Evolutionary conservation across 371 early-diverging fungal genomes (phyloP).

Genomic region (Lichtheimia ornata): DNA sequence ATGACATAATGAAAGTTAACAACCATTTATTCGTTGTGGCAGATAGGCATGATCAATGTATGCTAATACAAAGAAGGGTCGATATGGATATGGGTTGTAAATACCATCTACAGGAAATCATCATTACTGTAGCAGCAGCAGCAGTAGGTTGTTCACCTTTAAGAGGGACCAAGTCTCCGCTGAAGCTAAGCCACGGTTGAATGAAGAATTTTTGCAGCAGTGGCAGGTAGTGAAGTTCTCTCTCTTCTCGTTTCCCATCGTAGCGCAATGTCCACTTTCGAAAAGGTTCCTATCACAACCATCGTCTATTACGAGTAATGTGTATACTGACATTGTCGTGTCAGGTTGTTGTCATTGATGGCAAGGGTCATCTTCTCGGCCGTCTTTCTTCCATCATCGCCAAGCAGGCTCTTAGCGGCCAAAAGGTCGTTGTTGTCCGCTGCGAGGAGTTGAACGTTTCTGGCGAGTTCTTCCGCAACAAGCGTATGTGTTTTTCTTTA

Average conservation of each 20-base stretch:
- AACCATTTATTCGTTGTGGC: too few relatives aligned
- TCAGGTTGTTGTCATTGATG: constrained; percentile 98
- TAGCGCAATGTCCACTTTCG: constrained; percentile 43
- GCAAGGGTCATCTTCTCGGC: constrained; percentile 98
- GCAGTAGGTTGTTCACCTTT: too few relatives aligned
- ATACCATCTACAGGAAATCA: too few relatives aligned
- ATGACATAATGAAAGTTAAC: too few relatives aligned
- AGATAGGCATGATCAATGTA: too few relatives aligned
- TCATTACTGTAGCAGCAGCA: too few relatives aligned
- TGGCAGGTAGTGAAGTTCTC: neutral
- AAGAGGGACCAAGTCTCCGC: too few relatives aligned
- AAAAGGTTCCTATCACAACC: constrained; percentile 31
- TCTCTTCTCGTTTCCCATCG: constrained; percentile 21
- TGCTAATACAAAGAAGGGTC: too few relatives aligned
- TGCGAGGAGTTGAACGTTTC: constrained; percentile 97
- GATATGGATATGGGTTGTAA: too few relatives aligned
- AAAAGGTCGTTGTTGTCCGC: constrained; percentile 96
- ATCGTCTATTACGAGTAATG: neutral
- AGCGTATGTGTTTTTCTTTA: constrained; percentile 66
- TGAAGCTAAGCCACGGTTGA: neutral
- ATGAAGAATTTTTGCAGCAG: constrained; percentile 3
- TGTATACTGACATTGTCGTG: constrained; percentile 5
- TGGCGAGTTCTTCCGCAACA: constrained; percentile 98
- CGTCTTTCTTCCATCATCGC: constrained; percentile 98
- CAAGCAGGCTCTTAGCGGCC: constrained; percentile 97